phyloP scores from a whole-genome alignment of 208 protist species.

The Acanthamoeba lenticulata region DNA sequence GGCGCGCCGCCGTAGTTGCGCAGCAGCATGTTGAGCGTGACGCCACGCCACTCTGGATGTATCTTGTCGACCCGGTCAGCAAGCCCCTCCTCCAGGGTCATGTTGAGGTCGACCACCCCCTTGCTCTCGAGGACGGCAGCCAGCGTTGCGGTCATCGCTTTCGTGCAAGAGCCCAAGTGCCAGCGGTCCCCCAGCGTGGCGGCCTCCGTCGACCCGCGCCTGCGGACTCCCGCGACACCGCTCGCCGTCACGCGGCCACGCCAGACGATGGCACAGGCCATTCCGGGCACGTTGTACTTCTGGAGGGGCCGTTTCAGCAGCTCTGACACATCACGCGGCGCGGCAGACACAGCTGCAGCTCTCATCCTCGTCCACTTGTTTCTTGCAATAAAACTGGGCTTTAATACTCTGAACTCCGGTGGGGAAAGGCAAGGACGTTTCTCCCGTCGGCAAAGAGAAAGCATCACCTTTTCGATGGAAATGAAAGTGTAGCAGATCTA shows the following conservation, averaged over 20 bases:
- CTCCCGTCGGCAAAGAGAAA: too few species aligned
- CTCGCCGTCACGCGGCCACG: background rate
- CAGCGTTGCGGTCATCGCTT: background rate
- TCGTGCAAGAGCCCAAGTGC: conserved; percentile 11
- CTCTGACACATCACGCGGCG: background rate
- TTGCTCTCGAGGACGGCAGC: background rate
- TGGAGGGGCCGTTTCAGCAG: background rate
- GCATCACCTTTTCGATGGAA: too few species aligned
- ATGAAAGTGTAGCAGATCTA: too few species aligned
- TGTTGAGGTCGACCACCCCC: background rate
- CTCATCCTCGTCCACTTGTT: too few species aligned
- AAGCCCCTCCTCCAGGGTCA: background rate
- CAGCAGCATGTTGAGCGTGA: background rate
- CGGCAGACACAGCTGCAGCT: too few species aligned
- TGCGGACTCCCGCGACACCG: background rate
- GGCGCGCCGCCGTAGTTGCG: background rate
- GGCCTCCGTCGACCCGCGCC: background rate
- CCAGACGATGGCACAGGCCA: background rate
- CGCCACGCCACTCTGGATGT: background rate
- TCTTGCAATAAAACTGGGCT: too few species aligned
- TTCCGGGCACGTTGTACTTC: background rate
- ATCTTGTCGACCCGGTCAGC: background rate
- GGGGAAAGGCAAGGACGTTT: too few species aligned
- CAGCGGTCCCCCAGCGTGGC: background rate
- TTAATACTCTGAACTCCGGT: too few species aligned